These are phyloP conservation scores for Tulasnella sp. DNA, from an alignment of 768 basidiomycete species.

Conservation along the genomic window DNA sequence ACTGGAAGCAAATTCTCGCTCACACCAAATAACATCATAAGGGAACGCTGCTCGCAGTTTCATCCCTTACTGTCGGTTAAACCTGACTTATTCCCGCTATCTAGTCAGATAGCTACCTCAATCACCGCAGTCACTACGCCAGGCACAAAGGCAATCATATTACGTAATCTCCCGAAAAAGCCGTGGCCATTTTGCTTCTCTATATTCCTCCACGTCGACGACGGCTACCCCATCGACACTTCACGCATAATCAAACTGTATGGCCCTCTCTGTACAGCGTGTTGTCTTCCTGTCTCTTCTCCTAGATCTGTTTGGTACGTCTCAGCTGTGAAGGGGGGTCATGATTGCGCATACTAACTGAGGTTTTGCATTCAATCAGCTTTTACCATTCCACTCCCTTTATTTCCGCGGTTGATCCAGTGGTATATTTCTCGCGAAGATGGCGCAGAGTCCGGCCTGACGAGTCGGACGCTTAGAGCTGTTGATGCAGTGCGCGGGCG, in stretches of 20 bases:
- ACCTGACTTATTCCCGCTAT: no score
- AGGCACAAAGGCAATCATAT: no score
- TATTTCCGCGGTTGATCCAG: slow-evolving; percentile 95
- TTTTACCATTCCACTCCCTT: slow-evolving; percentile 89
- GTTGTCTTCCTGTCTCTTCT: slow-evolving; percentile 86
- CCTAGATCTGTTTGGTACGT: slow-evolving; percentile 69
- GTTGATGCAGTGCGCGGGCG: slow-evolving; percentile 54
- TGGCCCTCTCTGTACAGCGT: slow-evolving; percentile 42
- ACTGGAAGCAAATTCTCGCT: no score
- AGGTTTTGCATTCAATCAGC: slow-evolving; percentile 33
- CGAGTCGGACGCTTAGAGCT: slow-evolving; percentile 56
- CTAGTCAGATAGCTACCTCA: no score
- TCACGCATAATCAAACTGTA: neutral
- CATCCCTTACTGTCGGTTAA: no score
- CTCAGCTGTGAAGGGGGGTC: neutral
- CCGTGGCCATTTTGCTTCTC: neutral
- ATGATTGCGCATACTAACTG: neutral
- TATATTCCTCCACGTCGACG: neutral
- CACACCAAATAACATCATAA: no score
- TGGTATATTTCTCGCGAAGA: slow-evolving; percentile 83
- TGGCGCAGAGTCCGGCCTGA: slow-evolving; percentile 50
- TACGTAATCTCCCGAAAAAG: slow-evolving; percentile 6
- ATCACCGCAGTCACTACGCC: no score
- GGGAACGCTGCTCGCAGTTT: no score
- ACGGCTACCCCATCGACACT: neutral